A percentile compares a stretch with the other conserved stretches of the same genome.
phyloP scores from a whole-genome alignment of 768 basidiomycete genomes.

The Boletus bicolor region DNA sequence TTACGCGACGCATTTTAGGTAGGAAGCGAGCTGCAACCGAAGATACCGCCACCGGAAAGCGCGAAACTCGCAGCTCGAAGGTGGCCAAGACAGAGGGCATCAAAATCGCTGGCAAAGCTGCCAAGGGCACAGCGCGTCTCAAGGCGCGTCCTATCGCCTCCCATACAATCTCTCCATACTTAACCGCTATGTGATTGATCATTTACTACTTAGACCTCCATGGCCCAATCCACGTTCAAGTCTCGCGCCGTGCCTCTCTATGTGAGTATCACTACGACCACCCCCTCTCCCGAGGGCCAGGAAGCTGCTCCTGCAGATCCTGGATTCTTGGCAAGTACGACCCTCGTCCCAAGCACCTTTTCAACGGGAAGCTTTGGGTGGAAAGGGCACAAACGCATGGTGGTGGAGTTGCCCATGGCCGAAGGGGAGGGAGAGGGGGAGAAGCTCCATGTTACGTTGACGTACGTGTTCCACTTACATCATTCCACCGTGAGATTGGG shows the following conservation, averaged over 20 bases:
- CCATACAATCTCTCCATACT: not conserved
- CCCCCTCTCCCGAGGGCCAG: constrained; percentile 39
- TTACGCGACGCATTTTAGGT: constrained; percentile 23
- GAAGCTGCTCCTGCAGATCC: constrained; percentile 44
- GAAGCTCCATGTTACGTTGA: constrained; percentile 70
- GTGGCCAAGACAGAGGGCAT: constrained; percentile 43
- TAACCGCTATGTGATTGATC: not conserved
- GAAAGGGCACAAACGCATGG: constrained; percentile 72
- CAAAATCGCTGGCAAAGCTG: constrained; percentile 31
- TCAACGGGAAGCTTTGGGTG: constrained; percentile 79
- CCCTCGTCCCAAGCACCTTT: constrained; percentile 59
- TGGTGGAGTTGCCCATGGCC: constrained; percentile 55
- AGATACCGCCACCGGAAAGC: constrained; percentile 25
- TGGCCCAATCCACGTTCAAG: constrained; percentile 54
- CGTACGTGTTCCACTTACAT: constrained; percentile 44
- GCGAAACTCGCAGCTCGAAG: constrained; percentile 48
- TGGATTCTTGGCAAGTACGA: constrained; percentile 56
- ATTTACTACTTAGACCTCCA: constrained; percentile 35
- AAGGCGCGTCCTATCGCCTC: constrained; percentile 39
- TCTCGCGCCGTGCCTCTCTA: constrained; percentile 68
- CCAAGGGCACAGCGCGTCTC: constrained; percentile 39
- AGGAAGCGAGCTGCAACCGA: constrained; percentile 48
- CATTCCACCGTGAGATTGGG: not conserved
- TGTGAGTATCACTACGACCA: constrained; percentile 63
- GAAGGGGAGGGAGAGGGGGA: constrained; percentile 49